Conservation (phyloP, 2,329 filamentous ascomycete species). For the Colletotrichum gigasporum region DNA sequence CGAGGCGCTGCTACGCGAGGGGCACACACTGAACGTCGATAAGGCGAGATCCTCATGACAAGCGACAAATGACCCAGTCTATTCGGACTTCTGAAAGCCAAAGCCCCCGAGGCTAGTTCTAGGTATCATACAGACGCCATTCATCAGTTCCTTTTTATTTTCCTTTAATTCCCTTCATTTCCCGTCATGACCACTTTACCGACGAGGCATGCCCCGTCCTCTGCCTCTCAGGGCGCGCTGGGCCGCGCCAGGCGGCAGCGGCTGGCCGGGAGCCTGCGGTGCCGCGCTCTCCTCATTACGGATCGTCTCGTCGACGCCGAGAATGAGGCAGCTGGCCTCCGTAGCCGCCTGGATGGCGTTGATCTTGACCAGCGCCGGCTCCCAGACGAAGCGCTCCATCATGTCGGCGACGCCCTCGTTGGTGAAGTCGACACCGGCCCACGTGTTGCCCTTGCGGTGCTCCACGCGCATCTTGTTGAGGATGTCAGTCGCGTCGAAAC, state of each 20-base stretch:
- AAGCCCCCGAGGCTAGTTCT: slow-evolving; percentile 24
- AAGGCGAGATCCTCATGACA: neutral
- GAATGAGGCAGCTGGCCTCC: slow-evolving; percentile 93
- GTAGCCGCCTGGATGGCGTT: slow-evolving; percentile 97
- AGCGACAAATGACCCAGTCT: slow-evolving; percentile 32
- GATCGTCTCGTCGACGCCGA: slow-evolving; percentile 98
- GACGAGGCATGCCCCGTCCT: slow-evolving; percentile 89
- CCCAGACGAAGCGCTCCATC: slow-evolving; percentile 96
- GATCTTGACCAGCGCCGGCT: slow-evolving; percentile 93
- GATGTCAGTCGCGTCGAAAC: slow-evolving; percentile 98
- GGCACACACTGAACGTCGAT: no score
- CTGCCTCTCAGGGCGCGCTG: slow-evolving; percentile 87
- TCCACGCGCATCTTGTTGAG: slow-evolving; percentile 95
- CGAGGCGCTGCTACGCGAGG: no score
- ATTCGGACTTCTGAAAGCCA: slow-evolving; percentile 32
- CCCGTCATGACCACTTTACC: slow-evolving; percentile 54
- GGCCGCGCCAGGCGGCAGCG: slow-evolving; percentile 82
- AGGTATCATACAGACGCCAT: slow-evolving; percentile 36
- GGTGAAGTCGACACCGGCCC: slow-evolving; percentile 96
- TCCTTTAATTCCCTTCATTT: slow-evolving; percentile 34
- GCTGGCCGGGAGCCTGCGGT: slow-evolving; percentile 81
- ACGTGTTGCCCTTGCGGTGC: slow-evolving; percentile 90
- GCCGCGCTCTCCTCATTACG: slow-evolving; percentile 93
- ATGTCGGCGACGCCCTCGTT: slow-evolving; percentile 94
- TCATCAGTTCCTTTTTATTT: slow-evolving; percentile 31